These are phyloP conservation scores for Monosporascus sp. DNA, from an alignment of 2,329 filamentous ascomycete species.

Conservation along the genomic window DNA sequence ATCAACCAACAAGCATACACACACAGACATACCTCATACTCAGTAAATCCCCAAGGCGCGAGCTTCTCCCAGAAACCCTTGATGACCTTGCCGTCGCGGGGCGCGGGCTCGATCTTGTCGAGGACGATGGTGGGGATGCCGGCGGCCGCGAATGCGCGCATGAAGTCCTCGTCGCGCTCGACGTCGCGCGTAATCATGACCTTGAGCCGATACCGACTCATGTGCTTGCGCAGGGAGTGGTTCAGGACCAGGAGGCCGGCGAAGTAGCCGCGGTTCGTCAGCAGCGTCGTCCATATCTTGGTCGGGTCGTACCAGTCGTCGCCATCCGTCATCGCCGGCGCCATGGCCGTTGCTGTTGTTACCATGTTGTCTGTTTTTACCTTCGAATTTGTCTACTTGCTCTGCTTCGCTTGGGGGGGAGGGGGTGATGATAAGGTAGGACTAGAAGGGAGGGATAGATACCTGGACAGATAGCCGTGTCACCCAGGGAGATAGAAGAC, in stretches of 20 bases:
- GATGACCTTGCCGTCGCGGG: slow-evolving; percentile 28
- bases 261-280: slow-evolving; percentile 28
- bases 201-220: slow-evolving; percentile 24
- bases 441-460: too few relatives aligned
- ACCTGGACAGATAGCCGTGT: too few relatives aligned
- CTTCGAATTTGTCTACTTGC: too few relatives aligned
- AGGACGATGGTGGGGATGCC: slow-evolving; percentile 29
- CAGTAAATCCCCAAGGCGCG: slow-evolving; percentile 26
- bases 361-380: too few relatives aligned
- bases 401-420: too few relatives aligned
- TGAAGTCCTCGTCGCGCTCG: slow-evolving; percentile 28
- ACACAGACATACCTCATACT: slow-evolving; percentile 22
- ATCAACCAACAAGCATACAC: neutral
- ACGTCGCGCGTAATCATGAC: slow-evolving; percentile 29
- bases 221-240: slow-evolving; percentile 23
- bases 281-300: slow-evolving; percentile 28
- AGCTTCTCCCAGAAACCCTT: slow-evolving; percentile 32
- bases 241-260: slow-evolving; percentile 24
- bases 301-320: slow-evolving; percentile 21
- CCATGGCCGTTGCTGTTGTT: neutral
- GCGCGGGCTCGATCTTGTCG: slow-evolving; percentile 28
- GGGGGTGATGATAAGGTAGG: too few relatives aligned
- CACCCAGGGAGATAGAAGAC: too few relatives aligned
- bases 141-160: slow-evolving; percentile 27
- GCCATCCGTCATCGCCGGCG: neutral